These are phyloP conservation scores for Omphalotus olearius DNA, from an alignment of 1,284 basidiomycete species.

Conservation along the genomic window DNA sequence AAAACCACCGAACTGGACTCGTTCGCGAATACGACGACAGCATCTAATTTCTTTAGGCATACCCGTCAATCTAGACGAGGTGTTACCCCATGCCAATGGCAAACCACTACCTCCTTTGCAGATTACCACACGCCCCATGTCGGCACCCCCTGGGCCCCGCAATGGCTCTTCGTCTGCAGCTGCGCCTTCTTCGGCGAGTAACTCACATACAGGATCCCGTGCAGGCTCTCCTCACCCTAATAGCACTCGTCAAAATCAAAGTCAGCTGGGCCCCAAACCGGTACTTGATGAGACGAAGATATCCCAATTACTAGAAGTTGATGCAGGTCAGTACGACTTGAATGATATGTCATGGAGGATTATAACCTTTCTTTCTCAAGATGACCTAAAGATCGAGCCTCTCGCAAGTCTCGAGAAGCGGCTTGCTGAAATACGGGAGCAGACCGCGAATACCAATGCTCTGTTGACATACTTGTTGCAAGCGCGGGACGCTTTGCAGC, in stretches of 20 bases:
- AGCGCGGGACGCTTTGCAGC: constrained; percentile 76
- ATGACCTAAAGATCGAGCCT: constrained; percentile 67
- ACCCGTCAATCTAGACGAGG: constrained; percentile 90
- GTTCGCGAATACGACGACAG: constrained; percentile 82
- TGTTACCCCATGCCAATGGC: constrained; percentile 69
- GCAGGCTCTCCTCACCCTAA: constrained; percentile 53
- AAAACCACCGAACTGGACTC: constrained; percentile 86
- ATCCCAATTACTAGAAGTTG: constrained; percentile 61
- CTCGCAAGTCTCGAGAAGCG: constrained; percentile 61
- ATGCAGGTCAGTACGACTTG: constrained; percentile 46
- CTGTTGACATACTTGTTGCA: constrained; percentile 80
- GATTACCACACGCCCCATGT: constrained; percentile 78
- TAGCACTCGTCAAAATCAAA: constrained; percentile 26
- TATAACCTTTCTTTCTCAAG: constrained; percentile 33
- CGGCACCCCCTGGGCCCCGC: constrained; percentile 65
- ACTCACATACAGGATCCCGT: constrained; percentile 33
- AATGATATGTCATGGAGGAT: not conserved
- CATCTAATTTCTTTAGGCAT: constrained; percentile 88
- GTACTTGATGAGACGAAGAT: constrained; percentile 64
- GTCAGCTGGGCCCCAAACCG: constrained; percentile 68
- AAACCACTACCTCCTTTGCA: constrained; percentile 75
- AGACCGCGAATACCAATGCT: constrained; percentile 70
- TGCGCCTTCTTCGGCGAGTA: constrained; percentile 34
- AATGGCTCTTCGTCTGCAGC: constrained; percentile 34
- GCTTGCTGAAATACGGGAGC: constrained; percentile 59